phyloP scores from a whole-genome alignment of 352 stramenopile genomes.

The Plasmopara halstedii region DNA sequence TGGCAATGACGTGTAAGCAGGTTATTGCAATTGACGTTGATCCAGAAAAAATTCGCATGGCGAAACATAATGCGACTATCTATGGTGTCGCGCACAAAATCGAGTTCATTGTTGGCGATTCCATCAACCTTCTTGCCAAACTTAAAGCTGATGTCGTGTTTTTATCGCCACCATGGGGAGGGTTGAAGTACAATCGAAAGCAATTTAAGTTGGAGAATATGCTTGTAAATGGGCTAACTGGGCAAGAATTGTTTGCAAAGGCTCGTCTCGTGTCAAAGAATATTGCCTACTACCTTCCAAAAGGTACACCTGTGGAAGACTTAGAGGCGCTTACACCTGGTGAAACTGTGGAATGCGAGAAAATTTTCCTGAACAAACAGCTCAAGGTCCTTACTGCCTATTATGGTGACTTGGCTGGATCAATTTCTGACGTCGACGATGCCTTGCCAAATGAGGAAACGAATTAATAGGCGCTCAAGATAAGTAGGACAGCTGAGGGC shows the following conservation, averaged over 20 bases:
- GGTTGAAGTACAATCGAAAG: slow-evolving; percentile 62
- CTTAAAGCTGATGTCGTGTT: slow-evolving; percentile 85
- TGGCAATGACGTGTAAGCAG: slow-evolving; percentile 80
- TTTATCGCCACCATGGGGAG: slow-evolving; percentile 88
- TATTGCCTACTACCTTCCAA: slow-evolving; percentile 79
- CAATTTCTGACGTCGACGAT: not conserved
- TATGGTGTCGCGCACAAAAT: slow-evolving; percentile 88
- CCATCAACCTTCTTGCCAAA: slow-evolving; percentile 63
- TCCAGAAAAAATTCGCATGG: slow-evolving; percentile 82
- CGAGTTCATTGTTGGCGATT: slow-evolving; percentile 88
- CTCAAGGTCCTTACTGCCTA: slow-evolving; percentile 79
- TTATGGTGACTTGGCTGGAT: slow-evolving; percentile 49
- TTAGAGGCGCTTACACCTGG: slow-evolving; percentile 41
- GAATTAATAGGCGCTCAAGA: not conserved
- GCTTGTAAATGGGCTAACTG: slow-evolving; percentile 48
- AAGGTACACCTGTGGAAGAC: slow-evolving; percentile 45
- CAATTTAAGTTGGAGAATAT: slow-evolving; percentile 59
- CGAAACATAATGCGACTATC: slow-evolving; percentile 85
- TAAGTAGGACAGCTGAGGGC: not conserved
- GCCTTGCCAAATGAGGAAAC: not conserved
- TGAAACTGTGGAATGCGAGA: slow-evolving; percentile 65
- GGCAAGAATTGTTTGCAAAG: slow-evolving; percentile 53
- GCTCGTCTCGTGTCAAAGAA: slow-evolving; percentile 56
- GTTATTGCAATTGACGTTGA: slow-evolving; percentile 93
- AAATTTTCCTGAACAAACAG: slow-evolving; percentile 72